These are phyloP conservation scores for Gypsophila paniculata DNA, from an alignment of 179 eudicot genomes.

Conservation along the genomic window DNA sequence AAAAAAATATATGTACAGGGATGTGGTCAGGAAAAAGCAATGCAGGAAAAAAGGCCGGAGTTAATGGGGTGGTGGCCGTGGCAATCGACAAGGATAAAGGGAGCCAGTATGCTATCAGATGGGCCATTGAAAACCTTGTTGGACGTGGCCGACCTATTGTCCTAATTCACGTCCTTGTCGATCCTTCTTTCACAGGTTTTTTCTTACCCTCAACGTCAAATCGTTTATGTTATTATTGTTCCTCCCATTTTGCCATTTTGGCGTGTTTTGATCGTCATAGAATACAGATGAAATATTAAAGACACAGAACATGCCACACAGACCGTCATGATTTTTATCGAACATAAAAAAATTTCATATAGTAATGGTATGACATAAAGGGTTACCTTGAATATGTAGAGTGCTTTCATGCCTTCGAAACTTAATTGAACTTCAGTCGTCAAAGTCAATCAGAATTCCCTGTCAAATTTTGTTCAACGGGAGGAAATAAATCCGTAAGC, in stretches of 20 bases:
- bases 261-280: not conserved
- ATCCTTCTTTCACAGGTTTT: conserved; percentile 36
- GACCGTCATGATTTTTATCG: too few species aligned
- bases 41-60: conserved; percentile 27
- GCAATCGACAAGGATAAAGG: conserved; percentile 77
- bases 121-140: conserved; percentile 70
- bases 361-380: not conserved
- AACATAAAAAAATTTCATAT: not conserved
- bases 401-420: conserved; percentile 1
- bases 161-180: conserved; percentile 57
- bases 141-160: conserved; percentile 52
- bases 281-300: not conserved
- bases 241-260: not conserved
- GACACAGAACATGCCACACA: not conserved
- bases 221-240: not conserved
- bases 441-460: conserved; percentile 4
- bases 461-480: not conserved
- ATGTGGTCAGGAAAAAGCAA: conserved; percentile 43
- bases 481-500: conserved; percentile 9
- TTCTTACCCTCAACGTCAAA: not conserved
- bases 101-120: conserved; percentile 65
- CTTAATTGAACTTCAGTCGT: not conserved
- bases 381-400: conserved; percentile 14
- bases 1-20: conserved; percentile 8
- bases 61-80: conserved; percentile 75